phyloP scores from a whole-genome alignment of 331 rosid genomes.

The Malus hybrid region DNA sequence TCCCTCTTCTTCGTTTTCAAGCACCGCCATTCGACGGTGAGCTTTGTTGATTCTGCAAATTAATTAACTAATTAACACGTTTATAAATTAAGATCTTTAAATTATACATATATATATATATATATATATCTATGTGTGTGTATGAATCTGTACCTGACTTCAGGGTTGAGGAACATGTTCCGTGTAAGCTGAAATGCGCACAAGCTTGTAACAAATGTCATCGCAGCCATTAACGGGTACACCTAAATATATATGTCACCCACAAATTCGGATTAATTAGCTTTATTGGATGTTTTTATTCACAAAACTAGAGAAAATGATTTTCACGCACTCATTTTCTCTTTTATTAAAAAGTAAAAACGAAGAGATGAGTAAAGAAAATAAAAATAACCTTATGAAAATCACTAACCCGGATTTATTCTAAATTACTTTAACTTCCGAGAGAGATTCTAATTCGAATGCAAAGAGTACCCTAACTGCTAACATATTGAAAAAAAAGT shows the following conservation, averaged over 20 bases:
- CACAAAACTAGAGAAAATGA: too few species aligned
- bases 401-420: too few species aligned
- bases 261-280: background rate
- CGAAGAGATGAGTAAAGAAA: background rate
- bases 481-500: background rate
- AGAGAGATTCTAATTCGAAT: too few species aligned
- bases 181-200: constrained; percentile 55
- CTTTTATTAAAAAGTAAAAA: too few species aligned
- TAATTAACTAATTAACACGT: background rate
- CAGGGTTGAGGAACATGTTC: constrained; percentile 59
- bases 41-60: constrained; percentile 47
- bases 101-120: too few species aligned
- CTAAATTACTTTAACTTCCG: too few species aligned
- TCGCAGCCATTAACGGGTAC: constrained; percentile 72
- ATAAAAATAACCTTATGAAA: too few species aligned
- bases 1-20: constrained; percentile 73
- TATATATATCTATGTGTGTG: background rate
- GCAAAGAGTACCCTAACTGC: background rate
- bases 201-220: constrained; percentile 67
- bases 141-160: constrained; percentile 49
- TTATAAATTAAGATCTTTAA: background rate
- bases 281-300: background rate
- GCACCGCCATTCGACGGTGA: constrained; percentile 46
- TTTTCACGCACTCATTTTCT: too few species aligned
- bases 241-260: constrained; percentile 27